phyloP scores from a whole-genome alignment of 768 basidiomycete species.

The Russula earlei region DNA sequence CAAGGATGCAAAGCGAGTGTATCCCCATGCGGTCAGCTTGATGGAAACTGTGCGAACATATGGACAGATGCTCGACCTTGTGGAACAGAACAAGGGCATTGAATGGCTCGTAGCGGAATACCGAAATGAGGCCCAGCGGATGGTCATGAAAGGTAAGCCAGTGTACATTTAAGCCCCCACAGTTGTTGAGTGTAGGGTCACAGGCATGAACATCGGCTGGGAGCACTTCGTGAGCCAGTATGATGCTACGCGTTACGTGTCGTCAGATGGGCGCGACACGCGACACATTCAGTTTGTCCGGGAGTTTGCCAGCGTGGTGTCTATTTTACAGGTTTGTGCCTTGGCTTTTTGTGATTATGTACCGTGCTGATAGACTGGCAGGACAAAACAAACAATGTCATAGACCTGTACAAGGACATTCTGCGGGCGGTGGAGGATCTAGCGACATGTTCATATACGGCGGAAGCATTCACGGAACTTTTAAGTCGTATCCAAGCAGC shows the following conservation, averaged over 20 bases:
- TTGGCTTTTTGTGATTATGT: background rate
- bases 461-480: constrained; percentile 72
- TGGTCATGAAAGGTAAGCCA: constrained; percentile 75
- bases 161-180: background rate
- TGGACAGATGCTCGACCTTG: constrained; percentile 86
- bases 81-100: constrained; percentile 84
- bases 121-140: constrained; percentile 84
- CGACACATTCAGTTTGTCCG: constrained; percentile 90
- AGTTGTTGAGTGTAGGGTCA: background rate
- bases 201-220: constrained; percentile 95
- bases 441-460: constrained; percentile 73
- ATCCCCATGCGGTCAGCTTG: constrained; percentile 93
- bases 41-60: constrained; percentile 99
- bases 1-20: constrained; percentile 96
- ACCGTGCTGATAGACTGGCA: constrained; percentile 23
- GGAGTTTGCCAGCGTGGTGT: constrained; percentile 90
- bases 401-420: constrained; percentile 86
- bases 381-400: constrained; percentile 93
- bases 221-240: constrained; percentile 95
- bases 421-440: constrained; percentile 79
- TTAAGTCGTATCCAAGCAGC: constrained; percentile 76
- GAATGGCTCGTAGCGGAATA: constrained; percentile 94
- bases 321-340: constrained; percentile 65
- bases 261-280: constrained; percentile 74
- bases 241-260: constrained; percentile 68